A percentile compares a stretch with the other conserved stretches of the same genome.
phyloP scores from a whole-genome alignment of 1,284 basidiomycete species.

The Malassezia vespertilionis region DNA sequence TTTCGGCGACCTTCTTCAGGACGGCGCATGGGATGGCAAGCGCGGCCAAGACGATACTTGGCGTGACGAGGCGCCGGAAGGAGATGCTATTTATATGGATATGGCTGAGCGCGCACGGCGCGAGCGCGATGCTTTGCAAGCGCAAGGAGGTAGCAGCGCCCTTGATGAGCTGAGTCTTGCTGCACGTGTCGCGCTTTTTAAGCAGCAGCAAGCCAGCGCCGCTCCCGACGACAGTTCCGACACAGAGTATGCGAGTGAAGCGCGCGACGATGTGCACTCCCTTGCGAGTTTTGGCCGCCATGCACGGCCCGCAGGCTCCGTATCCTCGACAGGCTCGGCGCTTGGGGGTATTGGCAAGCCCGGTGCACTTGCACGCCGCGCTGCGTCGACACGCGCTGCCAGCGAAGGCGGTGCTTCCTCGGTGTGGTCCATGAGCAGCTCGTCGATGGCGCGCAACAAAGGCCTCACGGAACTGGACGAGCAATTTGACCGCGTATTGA shows the following conservation, averaged over 20 bases:
- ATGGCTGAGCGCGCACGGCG: slow-evolving; percentile 22
- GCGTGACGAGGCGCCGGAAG: slow-evolving; percentile 37
- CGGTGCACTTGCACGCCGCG: slow-evolving; percentile 35
- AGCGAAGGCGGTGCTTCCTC: slow-evolving; percentile 36
- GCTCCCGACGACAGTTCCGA: slow-evolving; percentile 2
- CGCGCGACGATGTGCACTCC: slow-evolving; percentile 25
- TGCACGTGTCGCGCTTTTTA: slow-evolving; percentile 41
- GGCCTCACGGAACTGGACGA: slow-evolving; percentile 80
- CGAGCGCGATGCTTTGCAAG: slow-evolving; percentile 13
- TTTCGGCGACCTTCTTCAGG: slow-evolving; percentile 56
- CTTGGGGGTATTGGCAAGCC: slow-evolving; percentile 32
- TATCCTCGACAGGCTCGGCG: slow-evolving; percentile 22
- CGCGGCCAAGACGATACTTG: slow-evolving; percentile 24
- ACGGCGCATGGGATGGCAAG: slow-evolving; percentile 46
- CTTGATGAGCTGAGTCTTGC: slow-evolving; percentile 34
- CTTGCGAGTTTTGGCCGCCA: slow-evolving; percentile 20
- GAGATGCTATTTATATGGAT: slow-evolving; percentile 41
- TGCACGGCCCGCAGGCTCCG: slow-evolving; percentile 13
- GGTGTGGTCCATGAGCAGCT: slow-evolving; percentile 67
- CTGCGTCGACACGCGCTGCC: slow-evolving; percentile 30
- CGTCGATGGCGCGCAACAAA: slow-evolving; percentile 86
- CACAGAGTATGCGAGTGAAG: slow-evolving; percentile 23
- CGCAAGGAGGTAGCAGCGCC: slow-evolving; percentile 6
- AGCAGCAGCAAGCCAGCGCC: slow-evolving; percentile 15
- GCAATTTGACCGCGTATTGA: slow-evolving; percentile 59